Evolutionary conservation across 768 basidiomycete species (phyloP), one percentile per base, ranked within the genome.

Genomic region (Serendipita sp.): DNA sequence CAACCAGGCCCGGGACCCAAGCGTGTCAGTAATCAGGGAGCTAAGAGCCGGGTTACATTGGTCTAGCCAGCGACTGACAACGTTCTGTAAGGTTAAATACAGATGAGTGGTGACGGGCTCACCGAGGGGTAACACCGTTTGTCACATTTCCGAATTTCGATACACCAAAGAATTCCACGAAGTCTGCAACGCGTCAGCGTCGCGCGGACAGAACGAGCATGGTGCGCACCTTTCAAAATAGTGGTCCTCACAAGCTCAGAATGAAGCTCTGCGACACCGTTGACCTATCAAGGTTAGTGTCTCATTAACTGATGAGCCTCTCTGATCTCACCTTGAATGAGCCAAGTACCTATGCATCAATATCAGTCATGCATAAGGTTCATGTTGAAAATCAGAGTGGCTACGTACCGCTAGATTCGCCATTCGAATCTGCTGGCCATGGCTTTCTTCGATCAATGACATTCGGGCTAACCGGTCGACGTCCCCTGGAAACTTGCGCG

Each of bases 231-330:
- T 70, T 87, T 89, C 68, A 88, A 71, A 67, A 90, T 88, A 4
- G 86, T 90, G 22, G 84, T 84, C 72, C 78, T 79, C 61, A 98
- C 88, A 45, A 98, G 81, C 61, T 91, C 86, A 64, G 85, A 88
- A 77, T 98, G 96, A 28, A 98, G 77, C 81, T 93, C 95, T 9
- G 96, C 95, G 14, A 98, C 96, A 69, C 96, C 95, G 68, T 99
- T 99, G 69, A 93, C 88, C 71, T 38, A 38, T 14, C 7, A 38
- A 38, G 14, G 7, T 38, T 85, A 88, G 67, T 85, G 81, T 69
- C 85, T 88, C 5, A 72, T 63, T 38, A 63, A n/a, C 4, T 17
- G 28, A 56, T 38, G 38, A 14, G 0, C 7, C 30, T 83, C 83
- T 83, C 38, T 38, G 38, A n/a, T n/a, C 38, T 38, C 38, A 38